These are phyloP conservation scores for Prillingera fragicola DNA, from an alignment of 1,284 basidiomycete genomes.

Conservation along the genomic window DNA sequence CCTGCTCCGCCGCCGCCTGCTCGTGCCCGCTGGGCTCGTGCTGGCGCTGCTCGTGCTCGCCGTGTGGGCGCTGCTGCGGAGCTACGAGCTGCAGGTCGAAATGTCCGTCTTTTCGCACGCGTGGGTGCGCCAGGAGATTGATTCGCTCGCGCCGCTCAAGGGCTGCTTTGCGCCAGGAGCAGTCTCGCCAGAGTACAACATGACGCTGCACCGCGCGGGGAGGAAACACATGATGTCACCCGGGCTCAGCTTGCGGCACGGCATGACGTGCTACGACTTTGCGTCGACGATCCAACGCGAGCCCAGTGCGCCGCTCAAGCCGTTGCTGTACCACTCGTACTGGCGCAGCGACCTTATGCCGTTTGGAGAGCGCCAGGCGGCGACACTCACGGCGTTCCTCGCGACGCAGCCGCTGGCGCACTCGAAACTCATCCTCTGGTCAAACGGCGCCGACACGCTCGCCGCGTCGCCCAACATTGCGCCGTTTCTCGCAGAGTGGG, in stretches of 20 bases:
- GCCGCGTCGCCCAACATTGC: conserved; percentile 17
- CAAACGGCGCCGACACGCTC: conserved; percentile 64
- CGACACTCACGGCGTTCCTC: conserved; percentile 82
- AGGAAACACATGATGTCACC: conserved; percentile 62
- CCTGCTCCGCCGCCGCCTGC: not conserved
- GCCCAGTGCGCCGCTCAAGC: conserved; percentile 45
- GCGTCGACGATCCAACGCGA: conserved; percentile 61
- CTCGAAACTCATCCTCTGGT: conserved; percentile 74
- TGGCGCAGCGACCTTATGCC: conserved; percentile 78
- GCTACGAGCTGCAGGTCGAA: conserved; percentile 76
- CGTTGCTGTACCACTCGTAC: conserved; percentile 74
- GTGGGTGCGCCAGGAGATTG: conserved; percentile 68
- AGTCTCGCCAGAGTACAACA: conserved; percentile 61
- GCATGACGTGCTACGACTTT: conserved; percentile 82
- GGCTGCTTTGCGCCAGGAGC: conserved; percentile 63
- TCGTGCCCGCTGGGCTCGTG: conserved; percentile 1
- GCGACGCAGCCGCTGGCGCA: conserved; percentile 69
- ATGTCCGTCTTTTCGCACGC: conserved; percentile 64
- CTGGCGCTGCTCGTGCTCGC: conserved; percentile 47
- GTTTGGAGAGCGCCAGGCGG: conserved; percentile 72
- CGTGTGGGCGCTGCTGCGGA: conserved; percentile 53
- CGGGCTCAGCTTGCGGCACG: conserved; percentile 66
- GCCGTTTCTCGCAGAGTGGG: conserved; percentile 49
- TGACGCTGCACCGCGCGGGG: conserved; percentile 59
- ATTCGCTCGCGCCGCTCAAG: conserved; percentile 47